A percentile compares a stretch with the other conserved stretches of the same genome.
Conservation (phyloP, 1,139 yeast genomes). For the Scheffersomyces segobiensis region DNA sequence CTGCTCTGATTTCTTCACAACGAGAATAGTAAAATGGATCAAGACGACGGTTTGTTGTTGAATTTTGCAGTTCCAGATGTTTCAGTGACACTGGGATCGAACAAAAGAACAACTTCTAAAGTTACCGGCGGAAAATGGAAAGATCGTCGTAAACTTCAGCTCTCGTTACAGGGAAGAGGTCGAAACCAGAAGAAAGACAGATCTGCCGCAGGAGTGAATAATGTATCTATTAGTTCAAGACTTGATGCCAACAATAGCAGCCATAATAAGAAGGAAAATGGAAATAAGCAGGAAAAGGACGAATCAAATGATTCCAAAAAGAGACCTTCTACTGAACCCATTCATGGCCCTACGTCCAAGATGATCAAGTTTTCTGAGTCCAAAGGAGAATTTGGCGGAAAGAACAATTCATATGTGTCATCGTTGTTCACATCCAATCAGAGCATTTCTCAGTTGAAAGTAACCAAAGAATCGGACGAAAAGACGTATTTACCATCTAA, state of each 20-base stretch:
- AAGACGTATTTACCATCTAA: slow-evolving; percentile 63
- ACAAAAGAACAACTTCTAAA: slow-evolving; percentile 28
- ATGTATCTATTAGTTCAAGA: slow-evolving; percentile 28
- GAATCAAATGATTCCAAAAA: slow-evolving; percentile 3
- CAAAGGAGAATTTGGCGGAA: slow-evolving; percentile 51
- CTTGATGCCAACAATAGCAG: slow-evolving; percentile 7
- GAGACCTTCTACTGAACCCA: slow-evolving; percentile 5
- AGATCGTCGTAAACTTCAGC: slow-evolving; percentile 65
- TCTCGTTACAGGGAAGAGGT: slow-evolving; percentile 48
- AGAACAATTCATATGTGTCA: slow-evolving; percentile 67
- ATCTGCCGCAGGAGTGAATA: slow-evolving; percentile 38
- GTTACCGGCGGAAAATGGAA: slow-evolving; percentile 78
- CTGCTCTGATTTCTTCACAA: background rate
- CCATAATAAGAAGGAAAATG: slow-evolving; percentile 1
- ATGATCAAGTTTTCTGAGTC: slow-evolving; percentile 38
- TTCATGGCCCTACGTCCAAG: slow-evolving; percentile 22
- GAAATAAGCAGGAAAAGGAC: background rate
- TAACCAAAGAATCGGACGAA: slow-evolving; percentile 24
- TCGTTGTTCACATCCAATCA: slow-evolving; percentile 82
- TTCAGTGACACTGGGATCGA: background rate
- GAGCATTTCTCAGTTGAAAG: slow-evolving; percentile 29
- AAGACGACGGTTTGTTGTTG: slow-evolving; percentile 66
- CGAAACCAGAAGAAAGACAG: slow-evolving; percentile 31
- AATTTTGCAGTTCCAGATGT: slow-evolving; percentile 51
- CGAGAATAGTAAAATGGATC: slow-evolving; percentile 18